Base-by-base conservation (phyloP, 768 basidiomycete species). In the Imleria badia region DNA sequence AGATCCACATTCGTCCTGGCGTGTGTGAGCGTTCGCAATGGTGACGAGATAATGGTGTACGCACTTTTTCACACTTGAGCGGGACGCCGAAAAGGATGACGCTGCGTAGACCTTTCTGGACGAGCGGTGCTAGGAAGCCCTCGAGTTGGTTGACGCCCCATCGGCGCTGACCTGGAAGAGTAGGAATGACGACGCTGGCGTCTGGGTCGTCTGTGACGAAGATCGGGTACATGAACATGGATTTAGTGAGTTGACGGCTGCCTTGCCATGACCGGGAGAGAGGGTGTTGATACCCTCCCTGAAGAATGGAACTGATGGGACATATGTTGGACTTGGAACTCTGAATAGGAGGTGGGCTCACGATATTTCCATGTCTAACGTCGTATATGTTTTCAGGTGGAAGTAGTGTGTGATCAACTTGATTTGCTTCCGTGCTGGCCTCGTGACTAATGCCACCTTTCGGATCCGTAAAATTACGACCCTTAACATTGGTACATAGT, bases 201-300 rank as follows among this genome's bases (percentile, higher is more conserved):
- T 94, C 81, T 2, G 93, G 87, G 55, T 98, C 93, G 72, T 98
- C 96, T 17, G 94, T 94, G 64, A 98, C 89, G 70, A 99, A 98
- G 66, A 99, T 94, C 8, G 97, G 97, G 72, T 98, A 99, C 91
- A 98, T 98, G 72, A 99, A 81, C 94, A 98, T 97, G 60, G 83
- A 82, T 70, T 93, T 95, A 23, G 87, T 86, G 66, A 95, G 82
- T 54, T 82, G 79, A 45, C 88, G 84, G 54, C 84, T 83, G 23
- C 82, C 80, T 73, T 99, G 96, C 86, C 91, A 95, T 74, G 83
- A 79, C 20, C 96, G 87, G 9, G 93, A 81, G 60, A 91, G 81
- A 15, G 94, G 89, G 73, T 98, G 94, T 54, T 91, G 86, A 76
- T 96, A 97, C 38, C 96, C 95, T 55, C 95, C 95, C 70, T 96